Percentiles rank a stretch among this genome's conserved stretches.
Conservation (phyloP, 176 grass and related monocot species). For the Musa itinerans region DNA sequence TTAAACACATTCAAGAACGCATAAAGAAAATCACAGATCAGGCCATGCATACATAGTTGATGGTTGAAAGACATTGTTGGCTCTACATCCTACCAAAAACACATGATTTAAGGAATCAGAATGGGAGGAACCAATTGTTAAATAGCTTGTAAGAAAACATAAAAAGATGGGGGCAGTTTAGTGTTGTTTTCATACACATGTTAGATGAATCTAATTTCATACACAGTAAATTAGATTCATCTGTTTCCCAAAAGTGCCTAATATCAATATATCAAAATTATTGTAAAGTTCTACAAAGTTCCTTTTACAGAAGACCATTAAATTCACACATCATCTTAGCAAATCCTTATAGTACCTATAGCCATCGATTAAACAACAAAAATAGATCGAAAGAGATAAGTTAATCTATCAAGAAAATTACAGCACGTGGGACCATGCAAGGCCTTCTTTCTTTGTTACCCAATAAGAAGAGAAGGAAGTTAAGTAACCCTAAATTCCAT, state of each 20-base stretch:
- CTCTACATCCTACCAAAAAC: not conserved
- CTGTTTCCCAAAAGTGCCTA: not conserved
- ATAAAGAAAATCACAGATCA: not conserved
- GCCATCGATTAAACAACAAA: no score
- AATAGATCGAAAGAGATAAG: not conserved
- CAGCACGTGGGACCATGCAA: not conserved
- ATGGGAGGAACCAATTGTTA: not conserved
- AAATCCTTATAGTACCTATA: not conserved
- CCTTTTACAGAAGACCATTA: not conserved
- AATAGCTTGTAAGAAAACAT: not conserved
- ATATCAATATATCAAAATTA: not conserved
- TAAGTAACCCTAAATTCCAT: not conserved
- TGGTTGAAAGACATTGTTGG: not conserved
- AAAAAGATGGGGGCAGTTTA: not conserved
- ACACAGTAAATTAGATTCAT: not conserved
- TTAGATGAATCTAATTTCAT: no score
- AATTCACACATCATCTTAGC: not conserved
- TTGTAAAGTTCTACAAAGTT: not conserved
- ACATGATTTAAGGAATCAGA: not conserved
- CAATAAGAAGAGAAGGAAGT: not conserved
- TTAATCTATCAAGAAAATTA: not conserved
- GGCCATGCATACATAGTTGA: not conserved
- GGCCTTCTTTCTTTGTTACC: not conserved
- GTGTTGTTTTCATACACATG: no score
- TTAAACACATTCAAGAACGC: not conserved